Percentiles rank a stretch among this genome's conserved stretches.
These are phyloP conservation scores for Kazachstania taianensis DNA, from an alignment of 805 yeast genomes.

Conservation along the genomic window DNA sequence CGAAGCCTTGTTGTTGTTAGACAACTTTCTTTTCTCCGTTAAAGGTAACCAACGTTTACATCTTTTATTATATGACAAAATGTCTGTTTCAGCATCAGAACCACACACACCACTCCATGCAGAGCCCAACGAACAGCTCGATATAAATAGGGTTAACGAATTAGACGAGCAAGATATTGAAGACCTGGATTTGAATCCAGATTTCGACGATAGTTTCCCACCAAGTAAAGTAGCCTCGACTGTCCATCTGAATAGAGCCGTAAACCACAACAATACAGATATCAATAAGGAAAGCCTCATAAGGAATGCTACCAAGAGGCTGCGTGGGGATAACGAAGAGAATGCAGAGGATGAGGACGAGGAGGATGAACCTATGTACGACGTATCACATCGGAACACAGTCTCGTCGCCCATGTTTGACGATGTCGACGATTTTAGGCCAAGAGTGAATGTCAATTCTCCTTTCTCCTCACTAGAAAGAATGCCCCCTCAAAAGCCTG, in stretches of 20 bases:
- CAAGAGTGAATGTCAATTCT: constrained; percentile 21
- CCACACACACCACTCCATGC: constrained; percentile 27
- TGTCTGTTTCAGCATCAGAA: constrained; percentile 6
- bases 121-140: constrained; percentile 19
- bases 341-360: no score
- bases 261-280: no score
- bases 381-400: not conserved
- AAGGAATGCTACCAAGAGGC: not conserved
- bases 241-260: not conserved
- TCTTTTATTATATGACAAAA: not conserved
- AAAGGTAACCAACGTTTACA: not conserved
- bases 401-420: no score
- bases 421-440: constrained; percentile 24
- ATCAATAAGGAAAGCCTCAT: no score
- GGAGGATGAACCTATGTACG: not conserved
- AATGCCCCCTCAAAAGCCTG: not conserved
- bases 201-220: constrained; percentile 11
- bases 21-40: not conserved
- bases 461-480: constrained; percentile 21
- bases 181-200: constrained; percentile 22
- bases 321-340: no score
- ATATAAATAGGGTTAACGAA: constrained; percentile 18
- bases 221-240: constrained; percentile 2
- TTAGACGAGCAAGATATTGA: constrained; percentile 21
- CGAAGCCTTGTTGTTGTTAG: no score